Evolutionary conservation across 2,329 filamentous ascomycete species (phyloP), one percentile per base, ranked within the genome.

Genomic region (Talaromyces sp.): DNA sequence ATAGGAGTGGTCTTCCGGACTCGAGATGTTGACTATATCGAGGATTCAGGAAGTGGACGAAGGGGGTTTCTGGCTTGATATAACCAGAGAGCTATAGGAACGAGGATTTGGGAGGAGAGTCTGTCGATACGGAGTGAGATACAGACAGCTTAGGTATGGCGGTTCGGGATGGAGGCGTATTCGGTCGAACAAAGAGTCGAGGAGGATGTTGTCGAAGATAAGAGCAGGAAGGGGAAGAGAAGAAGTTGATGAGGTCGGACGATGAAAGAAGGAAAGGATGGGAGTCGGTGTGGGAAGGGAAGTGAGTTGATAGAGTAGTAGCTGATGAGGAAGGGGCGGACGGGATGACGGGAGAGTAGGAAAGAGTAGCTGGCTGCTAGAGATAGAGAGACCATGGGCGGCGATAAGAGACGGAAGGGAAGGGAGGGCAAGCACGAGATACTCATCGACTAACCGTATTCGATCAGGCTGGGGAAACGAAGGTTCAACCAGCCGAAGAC

Each of bases 271-370:
- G 61, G 63, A n/a, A 39, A 47, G 33, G 63, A 63, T 39, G 56
- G 58, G 54, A 61, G 65, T 57, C 41, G 59, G 61, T 65, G 66
- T 66, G 63, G 59, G 66, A 43, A 43, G 22, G n/a, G 19, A 35
- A 43, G 60, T 67, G 45, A 43, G 33, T 33, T 19, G 63, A 61
- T 56, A 22, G 50, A 52, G 63, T 13, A 61, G 50, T 60, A 47
- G 43, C 43, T 22, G 45, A 67, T 60, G 66, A 66, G 59, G 61
- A 63, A 62, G 64, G 54, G 65, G 64, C 63, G 64, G 57, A 63
- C 63, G 54, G 68, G 67, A 67, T 67, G 66, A 69, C 66, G 62
- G 67, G 65, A 64, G 67, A 68, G 69, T 68, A 68, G 67, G 66
- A 65, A 60, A 50, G 49, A 37, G 64, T n/a, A 15, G 17, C 49